Conservation (phyloP, 768 basidiomycete genomes). For the Lentinula edodes region DNA sequence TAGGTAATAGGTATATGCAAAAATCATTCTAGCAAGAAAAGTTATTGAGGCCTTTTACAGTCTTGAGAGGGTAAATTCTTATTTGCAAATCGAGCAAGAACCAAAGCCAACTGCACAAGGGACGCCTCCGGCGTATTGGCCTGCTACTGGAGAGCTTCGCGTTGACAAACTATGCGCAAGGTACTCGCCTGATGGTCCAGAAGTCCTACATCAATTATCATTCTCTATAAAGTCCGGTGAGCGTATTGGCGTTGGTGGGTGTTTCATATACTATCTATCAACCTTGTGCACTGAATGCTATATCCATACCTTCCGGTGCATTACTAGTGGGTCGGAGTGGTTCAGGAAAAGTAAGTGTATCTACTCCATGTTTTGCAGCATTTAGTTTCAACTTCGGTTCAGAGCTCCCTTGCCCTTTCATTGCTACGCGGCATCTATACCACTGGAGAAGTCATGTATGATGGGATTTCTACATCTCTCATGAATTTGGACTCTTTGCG, state of each 20-base stretch:
- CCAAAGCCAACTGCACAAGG: constrained; percentile 25
- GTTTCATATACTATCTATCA: background rate
- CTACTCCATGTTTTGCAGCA: background rate
- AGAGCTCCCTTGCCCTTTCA: constrained; percentile 41
- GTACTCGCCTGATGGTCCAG: constrained; percentile 35
- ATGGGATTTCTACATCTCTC: constrained; percentile 31
- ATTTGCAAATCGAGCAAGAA: constrained; percentile 44
- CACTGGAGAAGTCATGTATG: constrained; percentile 37
- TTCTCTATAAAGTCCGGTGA: constrained; percentile 42
- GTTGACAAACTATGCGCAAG: constrained; percentile 39
- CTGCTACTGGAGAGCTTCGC: constrained; percentile 35
- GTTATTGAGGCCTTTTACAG: background rate
- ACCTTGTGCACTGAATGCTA: background rate
- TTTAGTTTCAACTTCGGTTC: background rate
- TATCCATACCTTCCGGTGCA: background rate
- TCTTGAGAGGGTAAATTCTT: constrained; percentile 36
- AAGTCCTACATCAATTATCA: constrained; percentile 37
- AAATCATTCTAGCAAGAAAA: constrained; percentile 8
- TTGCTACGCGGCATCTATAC: constrained; percentile 46
- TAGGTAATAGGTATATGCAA: constrained; percentile 12
- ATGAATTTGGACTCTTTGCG: constrained; percentile 42
- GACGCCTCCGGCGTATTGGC: constrained; percentile 51
- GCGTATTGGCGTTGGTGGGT: constrained; percentile 34
- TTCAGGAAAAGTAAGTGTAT: constrained; percentile 41
- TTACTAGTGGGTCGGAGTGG: constrained; percentile 57